These are phyloP conservation scores for Vaccinium darrowii DNA, from an alignment of 148 eudicot genomes.

Conservation along the genomic window DNA sequence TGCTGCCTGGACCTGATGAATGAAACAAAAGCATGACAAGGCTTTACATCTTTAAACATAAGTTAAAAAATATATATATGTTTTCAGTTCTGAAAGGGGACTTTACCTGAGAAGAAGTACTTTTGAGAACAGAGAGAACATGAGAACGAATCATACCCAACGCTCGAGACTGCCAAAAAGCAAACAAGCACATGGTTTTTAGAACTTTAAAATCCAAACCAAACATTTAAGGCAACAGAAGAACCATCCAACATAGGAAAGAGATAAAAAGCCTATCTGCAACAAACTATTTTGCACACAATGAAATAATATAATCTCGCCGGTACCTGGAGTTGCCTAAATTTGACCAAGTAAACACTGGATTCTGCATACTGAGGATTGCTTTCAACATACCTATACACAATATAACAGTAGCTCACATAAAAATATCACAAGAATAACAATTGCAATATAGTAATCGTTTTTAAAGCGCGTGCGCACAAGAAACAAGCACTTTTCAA, in stretches of 20 bases:
- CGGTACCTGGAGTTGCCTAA: conserved; percentile 93
- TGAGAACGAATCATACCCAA: conserved; percentile 86
- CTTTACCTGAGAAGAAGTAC: conserved; percentile 82
- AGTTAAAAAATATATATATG: neutral
- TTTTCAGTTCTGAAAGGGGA: neutral
- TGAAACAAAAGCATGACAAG: conserved; percentile 16
- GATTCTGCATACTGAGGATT: conserved; percentile 99
- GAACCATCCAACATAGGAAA: neutral
- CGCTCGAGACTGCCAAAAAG: conserved; percentile 83
- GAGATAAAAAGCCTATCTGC: neutral
- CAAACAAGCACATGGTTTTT: conserved; percentile 16
- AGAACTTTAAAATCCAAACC: conserved; percentile 5
- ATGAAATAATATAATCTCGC: neutral
- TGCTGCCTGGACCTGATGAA: conserved; percentile 71
- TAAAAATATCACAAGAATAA: neutral
- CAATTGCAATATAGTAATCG: neutral
- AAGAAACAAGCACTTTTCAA: conserved; percentile 6
- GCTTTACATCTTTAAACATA: neutral
- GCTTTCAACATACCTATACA: conserved; percentile 82
- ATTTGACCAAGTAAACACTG: conserved; percentile 90
- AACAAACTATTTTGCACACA: neutral
- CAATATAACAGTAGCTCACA: neutral
- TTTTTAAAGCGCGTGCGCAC: neutral
- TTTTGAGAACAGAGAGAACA: conserved; percentile 80
- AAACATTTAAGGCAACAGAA: neutral